phyloP scores from a whole-genome alignment of 805 yeast species.

The Brettanomyces sp. region DNA sequence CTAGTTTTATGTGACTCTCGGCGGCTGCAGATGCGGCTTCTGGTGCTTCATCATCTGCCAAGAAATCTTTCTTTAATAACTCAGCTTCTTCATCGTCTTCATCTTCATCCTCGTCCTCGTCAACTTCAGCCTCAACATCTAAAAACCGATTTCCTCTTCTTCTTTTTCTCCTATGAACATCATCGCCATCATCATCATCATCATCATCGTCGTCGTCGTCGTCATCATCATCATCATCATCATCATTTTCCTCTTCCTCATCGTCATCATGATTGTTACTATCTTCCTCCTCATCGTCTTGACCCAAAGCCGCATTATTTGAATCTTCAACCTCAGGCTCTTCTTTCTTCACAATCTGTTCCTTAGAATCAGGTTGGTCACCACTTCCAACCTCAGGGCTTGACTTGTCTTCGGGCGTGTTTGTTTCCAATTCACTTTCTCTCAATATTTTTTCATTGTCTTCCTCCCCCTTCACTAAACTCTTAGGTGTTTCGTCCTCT shows the following conservation, averaged over 20 bases:
- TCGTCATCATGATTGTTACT: constrained; percentile 1
- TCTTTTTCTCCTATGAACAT: constrained; percentile 35
- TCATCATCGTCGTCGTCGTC: constrained; percentile 47
- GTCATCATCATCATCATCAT: constrained; percentile 15
- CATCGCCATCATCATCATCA: constrained; percentile 50
- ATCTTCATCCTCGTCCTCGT: constrained; percentile 89
- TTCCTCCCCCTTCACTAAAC: background rate
- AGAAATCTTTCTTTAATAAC: constrained; percentile 70
- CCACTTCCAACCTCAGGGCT: background rate
- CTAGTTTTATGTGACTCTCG: constrained; percentile 83
- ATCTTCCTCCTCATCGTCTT: background rate
- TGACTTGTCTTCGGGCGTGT: background rate
- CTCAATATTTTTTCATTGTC: background rate
- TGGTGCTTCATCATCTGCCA: constrained; percentile 65
- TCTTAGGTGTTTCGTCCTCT: too few relatives aligned
- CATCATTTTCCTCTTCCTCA: constrained; percentile 15
- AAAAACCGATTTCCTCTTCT: constrained; percentile 71
- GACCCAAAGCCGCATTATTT: background rate
- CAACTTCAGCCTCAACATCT: constrained; percentile 98
- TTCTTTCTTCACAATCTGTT: background rate
- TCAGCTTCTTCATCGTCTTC: constrained; percentile 94
- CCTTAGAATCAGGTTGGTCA: background rate
- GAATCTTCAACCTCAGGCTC: background rate
- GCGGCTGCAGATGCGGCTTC: constrained; percentile 30
- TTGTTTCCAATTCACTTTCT: background rate